These are phyloP conservation scores for Cladorrhinum sp. DNA, from an alignment of 2,329 filamentous ascomycete genomes.

Conservation along the genomic window DNA sequence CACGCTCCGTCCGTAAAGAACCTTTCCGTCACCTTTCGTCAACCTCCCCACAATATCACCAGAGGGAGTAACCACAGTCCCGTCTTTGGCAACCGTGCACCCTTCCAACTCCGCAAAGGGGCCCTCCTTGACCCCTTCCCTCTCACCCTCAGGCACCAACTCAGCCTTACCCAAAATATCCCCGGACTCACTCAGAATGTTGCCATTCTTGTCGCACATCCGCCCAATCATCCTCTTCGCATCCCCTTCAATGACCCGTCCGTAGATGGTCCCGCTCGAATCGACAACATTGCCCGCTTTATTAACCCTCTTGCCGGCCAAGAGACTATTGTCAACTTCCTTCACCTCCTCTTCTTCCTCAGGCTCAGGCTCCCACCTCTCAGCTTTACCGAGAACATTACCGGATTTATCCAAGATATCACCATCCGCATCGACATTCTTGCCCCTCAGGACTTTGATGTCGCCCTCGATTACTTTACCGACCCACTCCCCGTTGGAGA, in stretches of 20 bases:
- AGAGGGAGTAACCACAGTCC: conserved; percentile 61
- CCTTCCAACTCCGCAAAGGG: conserved; percentile 66
- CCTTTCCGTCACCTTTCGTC: conserved; percentile 67
- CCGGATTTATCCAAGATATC: conserved; percentile 67
- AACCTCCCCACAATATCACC: conserved; percentile 73
- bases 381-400: conserved; percentile 58
- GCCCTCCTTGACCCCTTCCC: conserved; percentile 60
- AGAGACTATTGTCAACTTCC: conserved; percentile 55
- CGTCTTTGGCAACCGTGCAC: conserved; percentile 65
- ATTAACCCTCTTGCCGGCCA: conserved; percentile 69
- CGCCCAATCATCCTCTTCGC: conserved; percentile 61
- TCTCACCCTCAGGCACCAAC: conserved; percentile 64
- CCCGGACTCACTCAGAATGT: conserved; percentile 70
- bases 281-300: conserved; percentile 65
- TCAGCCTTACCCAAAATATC: conserved; percentile 67
- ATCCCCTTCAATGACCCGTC: conserved; percentile 66
- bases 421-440: conserved; percentile 65
- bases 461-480: conserved; percentile 65
- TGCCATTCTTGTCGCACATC: conserved; percentile 69
- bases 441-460: conserved; percentile 60
- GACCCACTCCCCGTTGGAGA: conserved; percentile 51
- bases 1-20: conserved; percentile 68
- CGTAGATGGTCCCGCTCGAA: conserved; percentile 53
- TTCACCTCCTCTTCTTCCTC: conserved; percentile 46
- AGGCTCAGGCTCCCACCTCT: conserved; percentile 36